phyloP scores from a whole-genome alignment of 2,329 filamentous ascomycete genomes.

The Pleomassaria siparia region DNA sequence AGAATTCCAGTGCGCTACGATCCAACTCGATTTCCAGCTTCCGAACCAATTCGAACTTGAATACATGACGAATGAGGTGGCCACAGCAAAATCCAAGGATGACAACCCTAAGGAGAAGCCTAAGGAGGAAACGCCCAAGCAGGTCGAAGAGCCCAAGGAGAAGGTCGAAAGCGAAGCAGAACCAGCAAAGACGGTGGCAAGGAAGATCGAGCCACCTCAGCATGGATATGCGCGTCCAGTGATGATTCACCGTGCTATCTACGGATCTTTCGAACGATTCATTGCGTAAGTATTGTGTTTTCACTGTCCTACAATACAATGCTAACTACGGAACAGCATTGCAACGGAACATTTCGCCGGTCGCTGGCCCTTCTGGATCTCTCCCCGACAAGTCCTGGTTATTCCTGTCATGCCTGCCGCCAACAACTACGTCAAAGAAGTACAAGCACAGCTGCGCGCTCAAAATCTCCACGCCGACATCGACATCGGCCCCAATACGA shows the following conservation, averaged over 20 bases:
- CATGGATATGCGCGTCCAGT: constrained; percentile 72
- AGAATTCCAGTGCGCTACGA: constrained; percentile 88
- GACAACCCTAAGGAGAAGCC: constrained; percentile 9
- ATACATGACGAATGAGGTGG: constrained; percentile 73
- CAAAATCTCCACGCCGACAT: constrained; percentile 71
- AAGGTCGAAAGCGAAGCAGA: constrained; percentile 28
- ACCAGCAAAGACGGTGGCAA: constrained; percentile 17
- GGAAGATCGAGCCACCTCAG: constrained; percentile 30
- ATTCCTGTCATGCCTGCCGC: constrained; percentile 74
- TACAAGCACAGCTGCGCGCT: constrained; percentile 67
- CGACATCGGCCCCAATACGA: constrained; percentile 73
- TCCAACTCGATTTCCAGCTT: constrained; percentile 89
- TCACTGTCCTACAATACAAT: no score
- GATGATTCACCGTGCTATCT: constrained; percentile 83
- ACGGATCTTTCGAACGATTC: constrained; percentile 69
- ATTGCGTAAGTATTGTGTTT: constrained; percentile 53
- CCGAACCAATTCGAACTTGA: constrained; percentile 84
- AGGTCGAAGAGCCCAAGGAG: constrained; percentile 40
- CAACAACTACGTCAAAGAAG: constrained; percentile 72
- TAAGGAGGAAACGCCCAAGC: constrained; percentile 51
- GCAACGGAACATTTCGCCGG: constrained; percentile 82
- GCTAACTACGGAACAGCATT: constrained; percentile 54
- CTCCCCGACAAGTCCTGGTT: constrained; percentile 77
- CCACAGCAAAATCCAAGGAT: constrained; percentile 45
- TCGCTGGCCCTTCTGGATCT: constrained; percentile 89